These are phyloP conservation scores for Aspergillus pseudotamarii DNA, from an alignment of 2,329 filamentous ascomycete genomes.

Conservation along the genomic window DNA sequence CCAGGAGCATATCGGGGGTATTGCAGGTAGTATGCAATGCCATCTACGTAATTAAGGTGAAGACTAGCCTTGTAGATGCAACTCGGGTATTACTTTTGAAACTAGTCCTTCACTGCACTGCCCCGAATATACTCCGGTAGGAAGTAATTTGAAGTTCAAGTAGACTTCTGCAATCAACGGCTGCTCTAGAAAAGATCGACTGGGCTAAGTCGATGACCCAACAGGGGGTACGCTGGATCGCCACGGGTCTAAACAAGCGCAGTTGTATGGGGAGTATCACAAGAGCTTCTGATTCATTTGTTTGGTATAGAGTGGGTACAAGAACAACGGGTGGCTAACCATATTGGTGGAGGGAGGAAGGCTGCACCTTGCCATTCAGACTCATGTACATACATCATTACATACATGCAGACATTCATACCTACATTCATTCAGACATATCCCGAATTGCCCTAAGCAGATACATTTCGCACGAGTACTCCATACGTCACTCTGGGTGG, in stretches of 20 bases:
- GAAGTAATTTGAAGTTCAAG: slow-evolving; percentile 10
- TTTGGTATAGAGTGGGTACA: background rate
- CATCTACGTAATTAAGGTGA: slow-evolving; percentile 12
- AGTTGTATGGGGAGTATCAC: background rate
- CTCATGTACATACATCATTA: background rate
- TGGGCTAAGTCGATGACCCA: slow-evolving; percentile 11
- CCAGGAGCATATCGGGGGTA: background rate
- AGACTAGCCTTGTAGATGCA: background rate
- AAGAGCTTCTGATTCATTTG: background rate
- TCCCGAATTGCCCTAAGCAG: background rate
- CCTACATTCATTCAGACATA: background rate
- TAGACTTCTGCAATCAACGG: slow-evolving; percentile 20
- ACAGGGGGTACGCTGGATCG: slow-evolving; percentile 6
- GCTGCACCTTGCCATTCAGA: background rate
- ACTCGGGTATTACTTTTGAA: background rate
- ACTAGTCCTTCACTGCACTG: background rate
- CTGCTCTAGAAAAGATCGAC: slow-evolving; percentile 20
- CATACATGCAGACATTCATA: background rate
- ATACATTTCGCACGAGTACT: background rate
- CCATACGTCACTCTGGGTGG: background rate
- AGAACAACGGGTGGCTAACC: background rate
- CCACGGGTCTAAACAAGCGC: slow-evolving; percentile 9
- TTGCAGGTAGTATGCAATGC: background rate
- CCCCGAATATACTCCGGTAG: slow-evolving; percentile 5
- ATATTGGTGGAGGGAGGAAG: background rate